Base-by-base conservation (phyloP, 2,329 filamentous ascomycete genomes). In the Verticillium tricorpus region DNA sequence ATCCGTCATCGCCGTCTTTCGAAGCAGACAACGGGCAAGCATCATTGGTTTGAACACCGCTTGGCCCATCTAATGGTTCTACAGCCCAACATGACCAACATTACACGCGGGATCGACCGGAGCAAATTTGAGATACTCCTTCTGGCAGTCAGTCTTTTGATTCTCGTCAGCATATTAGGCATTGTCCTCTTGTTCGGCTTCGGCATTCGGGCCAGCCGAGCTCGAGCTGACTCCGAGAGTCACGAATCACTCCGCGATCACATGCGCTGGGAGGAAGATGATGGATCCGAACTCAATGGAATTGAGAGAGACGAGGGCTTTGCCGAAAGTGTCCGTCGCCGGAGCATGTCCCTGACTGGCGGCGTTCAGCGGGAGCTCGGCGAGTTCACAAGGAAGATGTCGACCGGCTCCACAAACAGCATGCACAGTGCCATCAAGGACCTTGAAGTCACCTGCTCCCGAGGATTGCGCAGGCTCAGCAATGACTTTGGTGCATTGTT, bases 111-210 rank as follows among this genome's bases (percentile, higher is more conserved):
- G 11, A n/a, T 71, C 52, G 70, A 74, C n/a, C 64, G 69, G 37
- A 70, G 65, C 60, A 68, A 69, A 54, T 61, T 74, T 39, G 74
- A 77, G 64, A 74, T 77, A 55, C 58, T 72, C 40, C 64, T 76
- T 31, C 64, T 78, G 31, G 73, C 75, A 14, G 61, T 69, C 15
- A 70, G 68, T 14, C 69, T 74, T 55, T 64, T 77, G 39, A 52
- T 73, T 17, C 69, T 77, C 31, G 73, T 76, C 17, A 67, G 65
- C 17, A 63, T 73, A 7, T 66, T 78, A 17, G 69, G 68, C 25
- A 62, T 73, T n/a, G 59, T 76, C 28, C 68, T 77, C 45, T 69
- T 72, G 54, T 63, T 72, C 55, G 70, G 69, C 34, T 62, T 70
- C 25, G 66, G 66, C 8, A 60, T 68, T 31, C 68, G 67, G 35